Conservation (phyloP, 2,329 filamentous ascomycete genomes). For the Sarocladiaceae sp. region DNA sequence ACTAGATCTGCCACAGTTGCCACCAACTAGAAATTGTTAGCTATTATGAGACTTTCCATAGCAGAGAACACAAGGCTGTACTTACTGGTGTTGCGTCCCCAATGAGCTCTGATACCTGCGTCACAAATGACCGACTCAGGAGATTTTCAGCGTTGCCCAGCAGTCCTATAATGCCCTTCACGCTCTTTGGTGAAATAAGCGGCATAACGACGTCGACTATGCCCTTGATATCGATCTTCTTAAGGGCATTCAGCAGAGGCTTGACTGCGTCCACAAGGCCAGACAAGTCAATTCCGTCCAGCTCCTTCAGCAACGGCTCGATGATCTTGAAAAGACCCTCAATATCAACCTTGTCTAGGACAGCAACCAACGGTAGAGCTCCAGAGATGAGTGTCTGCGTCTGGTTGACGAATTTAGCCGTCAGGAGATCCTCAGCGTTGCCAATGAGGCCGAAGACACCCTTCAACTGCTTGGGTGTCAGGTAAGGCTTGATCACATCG, state of each 20-base stretch:
- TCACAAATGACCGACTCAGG: conserved; percentile 31
- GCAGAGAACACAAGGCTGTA: not conserved
- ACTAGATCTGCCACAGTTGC: conserved; percentile 26
- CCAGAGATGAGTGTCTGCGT: conserved; percentile 31
- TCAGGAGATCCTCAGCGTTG: conserved; percentile 33
- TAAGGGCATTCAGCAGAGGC: conserved; percentile 29
- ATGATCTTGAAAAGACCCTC: conserved; percentile 27
- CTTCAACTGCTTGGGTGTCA: conserved; percentile 26
- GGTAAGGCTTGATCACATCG: conserved; percentile 25
- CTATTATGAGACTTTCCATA: not conserved
- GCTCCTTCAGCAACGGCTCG: conserved; percentile 28
- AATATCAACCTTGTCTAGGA: conserved; percentile 30
- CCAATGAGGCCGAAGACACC: conserved; percentile 28
- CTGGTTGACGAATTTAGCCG: conserved; percentile 31
- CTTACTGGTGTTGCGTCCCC: conserved; percentile 35
- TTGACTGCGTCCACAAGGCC: conserved; percentile 27
- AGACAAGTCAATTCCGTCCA: conserved; percentile 27
- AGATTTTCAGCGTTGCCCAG: conserved; percentile 32
- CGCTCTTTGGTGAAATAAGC: conserved; percentile 31
- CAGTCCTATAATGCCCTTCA: conserved; percentile 29
- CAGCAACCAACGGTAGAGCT: conserved; percentile 29
- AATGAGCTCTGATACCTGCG: conserved; percentile 36
- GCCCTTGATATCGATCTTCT: conserved; percentile 30
- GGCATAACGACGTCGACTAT: conserved; percentile 30
- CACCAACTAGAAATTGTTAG: conserved; percentile 20